Base-by-base conservation (phyloP, 2,329 filamentous ascomycete species). In the Verticillium albo-atrum region DNA sequence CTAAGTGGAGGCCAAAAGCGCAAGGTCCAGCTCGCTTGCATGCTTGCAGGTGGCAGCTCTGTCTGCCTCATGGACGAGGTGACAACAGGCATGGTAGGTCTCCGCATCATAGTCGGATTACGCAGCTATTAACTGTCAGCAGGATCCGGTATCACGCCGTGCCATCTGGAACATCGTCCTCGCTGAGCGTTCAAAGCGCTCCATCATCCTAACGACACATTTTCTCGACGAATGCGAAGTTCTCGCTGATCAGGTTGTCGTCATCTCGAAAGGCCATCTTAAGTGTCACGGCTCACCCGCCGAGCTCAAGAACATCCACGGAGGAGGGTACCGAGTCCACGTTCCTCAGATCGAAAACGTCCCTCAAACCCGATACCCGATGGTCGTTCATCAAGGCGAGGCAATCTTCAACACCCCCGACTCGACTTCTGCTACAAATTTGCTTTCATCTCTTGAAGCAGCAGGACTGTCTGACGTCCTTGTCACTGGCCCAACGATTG, bases 1-100 rank as follows among this genome's bases (percentile, higher is more conserved):
- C 75, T 92, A 4, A 90, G 88, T 54, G 89, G 89, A n/a, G 89
- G 89, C 2, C 89, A 91, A 72, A 92, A 91, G 73, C 78, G 89
- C 54, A 92, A 92, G 69, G 77, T 91, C 6, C 89, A 92, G 69
- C 76, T 92, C 4, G 88, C 88, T 1, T 89, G 91, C 79, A 91
- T 91, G 88, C 86, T 92, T 62, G 89, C 88, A 3, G 89, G 89
- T 55, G 89, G 87, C 9, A 89, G 86, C 54, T 82, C 81, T n/a
- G 81, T 92, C 3, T 91, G 89, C 70, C 87, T 88, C 66, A 82
- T 91, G 15, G 89, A 92, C 64, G 89, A 92, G 70, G 88, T 91
- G 10, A 88, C 85, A 10, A 89, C 85, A 54, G 89, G 89, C 15
- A 76, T 92, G 14, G 55, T 35, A n/a, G 27, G 54, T 28, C 30